phyloP scores from a whole-genome alignment of 805 yeast species.

The Yamadazyma olivae region DNA sequence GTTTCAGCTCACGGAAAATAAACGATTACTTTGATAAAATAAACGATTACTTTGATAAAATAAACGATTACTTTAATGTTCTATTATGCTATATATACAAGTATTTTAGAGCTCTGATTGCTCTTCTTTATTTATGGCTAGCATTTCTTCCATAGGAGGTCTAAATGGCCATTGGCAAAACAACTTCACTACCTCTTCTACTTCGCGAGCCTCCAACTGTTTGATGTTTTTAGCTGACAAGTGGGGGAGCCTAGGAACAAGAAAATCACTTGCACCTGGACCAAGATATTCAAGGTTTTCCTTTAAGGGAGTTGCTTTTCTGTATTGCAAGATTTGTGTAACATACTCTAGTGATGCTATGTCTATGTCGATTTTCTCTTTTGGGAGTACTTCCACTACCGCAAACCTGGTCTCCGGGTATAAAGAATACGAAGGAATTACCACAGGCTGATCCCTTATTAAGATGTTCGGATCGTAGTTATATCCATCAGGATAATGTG shows the following conservation, averaged over 20 bases:
- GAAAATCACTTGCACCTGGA: slow-evolving; percentile 73
- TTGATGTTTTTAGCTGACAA: slow-evolving; percentile 43
- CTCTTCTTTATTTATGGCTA: slow-evolving; percentile 10
- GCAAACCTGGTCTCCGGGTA: slow-evolving; percentile 42
- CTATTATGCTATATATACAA: too few relatives aligned
- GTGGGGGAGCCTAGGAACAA: slow-evolving; percentile 22
- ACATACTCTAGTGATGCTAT: slow-evolving; percentile 67
- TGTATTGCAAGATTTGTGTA: slow-evolving; percentile 55
- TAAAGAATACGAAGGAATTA: slow-evolving; percentile 23
- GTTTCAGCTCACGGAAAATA: slow-evolving; percentile 2
- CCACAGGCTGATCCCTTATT: slow-evolving; percentile 34
- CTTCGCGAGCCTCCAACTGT: slow-evolving; percentile 55
- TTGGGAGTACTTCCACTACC: slow-evolving; percentile 54
- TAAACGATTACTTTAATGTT: too few relatives aligned
- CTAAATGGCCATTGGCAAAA: slow-evolving; percentile 85
- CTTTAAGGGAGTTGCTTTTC: slow-evolving; percentile 31
- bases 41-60: too few relatives aligned
- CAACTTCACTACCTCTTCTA: slow-evolving; percentile 44
- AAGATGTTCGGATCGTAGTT: slow-evolving; percentile 35
- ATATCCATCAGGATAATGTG: slow-evolving; percentile 24
- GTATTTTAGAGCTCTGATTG: too few relatives aligned
- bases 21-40: too few relatives aligned
- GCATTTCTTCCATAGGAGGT: slow-evolving; percentile 40
- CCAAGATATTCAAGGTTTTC: slow-evolving; percentile 59
- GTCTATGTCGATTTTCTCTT: slow-evolving; percentile 23